Evolutionary conservation across 306 rosid genomes (phyloP).

Genomic region (Leucaena leucocephala): DNA sequence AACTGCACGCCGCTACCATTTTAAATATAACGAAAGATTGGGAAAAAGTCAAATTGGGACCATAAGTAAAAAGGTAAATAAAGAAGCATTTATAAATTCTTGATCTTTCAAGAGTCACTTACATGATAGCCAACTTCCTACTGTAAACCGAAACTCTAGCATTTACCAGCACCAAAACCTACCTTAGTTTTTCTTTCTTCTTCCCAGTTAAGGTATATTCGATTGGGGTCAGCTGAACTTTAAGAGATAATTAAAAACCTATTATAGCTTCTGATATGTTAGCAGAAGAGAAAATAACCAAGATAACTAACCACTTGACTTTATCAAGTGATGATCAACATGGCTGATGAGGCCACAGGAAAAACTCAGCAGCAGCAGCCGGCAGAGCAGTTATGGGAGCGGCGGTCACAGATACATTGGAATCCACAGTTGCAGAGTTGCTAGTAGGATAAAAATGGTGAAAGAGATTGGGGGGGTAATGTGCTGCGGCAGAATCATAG

Average conservation of each 20-base stretch:
- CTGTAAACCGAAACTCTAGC: conserved; percentile 41
- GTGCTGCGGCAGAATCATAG: conserved; percentile 52
- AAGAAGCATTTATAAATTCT: conserved; percentile 36
- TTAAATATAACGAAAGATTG: background rate
- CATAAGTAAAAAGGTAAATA: background rate
- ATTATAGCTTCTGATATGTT: conserved; percentile 52
- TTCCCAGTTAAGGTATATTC: conserved; percentile 50
- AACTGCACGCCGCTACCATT: background rate
- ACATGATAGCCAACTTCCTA: conserved; percentile 58
- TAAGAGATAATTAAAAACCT: conserved; percentile 15
- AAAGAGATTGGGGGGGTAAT: conserved; percentile 69
- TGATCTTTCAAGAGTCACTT: conserved; percentile 41
- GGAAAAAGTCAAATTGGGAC: background rate
- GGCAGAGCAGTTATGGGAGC: conserved; percentile 42
- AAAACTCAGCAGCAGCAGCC: conserved; percentile 71
- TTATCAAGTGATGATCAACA: conserved; percentile 43
- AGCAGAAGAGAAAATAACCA: conserved; percentile 41
- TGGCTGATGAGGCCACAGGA: conserved; percentile 81
- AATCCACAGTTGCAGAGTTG: conserved; percentile 40
- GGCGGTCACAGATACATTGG: conserved; percentile 16
- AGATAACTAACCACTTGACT: background rate
- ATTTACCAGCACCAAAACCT: conserved; percentile 53
- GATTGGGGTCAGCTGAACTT: conserved; percentile 54
- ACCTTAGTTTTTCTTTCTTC: background rate
- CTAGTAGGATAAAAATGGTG: conserved; percentile 64